Percentiles rank a stretch among this genome's conserved stretches.
Evolutionary conservation across 2,329 filamentous ascomycete genomes (phyloP).

Genomic region (Phaeosphaeria sp.): DNA sequence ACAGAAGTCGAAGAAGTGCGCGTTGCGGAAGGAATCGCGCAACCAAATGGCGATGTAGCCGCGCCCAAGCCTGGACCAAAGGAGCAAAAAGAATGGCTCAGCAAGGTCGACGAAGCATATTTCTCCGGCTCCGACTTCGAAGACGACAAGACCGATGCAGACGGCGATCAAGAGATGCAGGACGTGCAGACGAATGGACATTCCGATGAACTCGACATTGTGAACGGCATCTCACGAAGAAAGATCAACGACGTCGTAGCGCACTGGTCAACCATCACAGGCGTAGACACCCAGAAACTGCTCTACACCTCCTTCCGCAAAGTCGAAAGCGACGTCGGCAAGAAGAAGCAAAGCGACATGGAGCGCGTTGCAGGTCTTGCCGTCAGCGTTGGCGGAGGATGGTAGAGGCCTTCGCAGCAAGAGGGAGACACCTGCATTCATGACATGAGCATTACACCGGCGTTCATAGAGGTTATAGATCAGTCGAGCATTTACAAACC

Average conservation of each 20-base stretch:
- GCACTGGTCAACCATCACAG: slow-evolving; percentile 78
- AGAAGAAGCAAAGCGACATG: slow-evolving; percentile 70
- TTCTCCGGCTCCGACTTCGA: slow-evolving; percentile 71
- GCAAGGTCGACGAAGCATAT: slow-evolving; percentile 72
- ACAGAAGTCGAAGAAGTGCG: slow-evolving; percentile 70
- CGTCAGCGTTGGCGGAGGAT: slow-evolving; percentile 89
- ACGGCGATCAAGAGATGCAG: slow-evolving; percentile 49
- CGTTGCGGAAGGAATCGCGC: slow-evolving; percentile 34
- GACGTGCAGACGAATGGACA: slow-evolving; percentile 16
- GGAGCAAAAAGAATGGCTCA: slow-evolving; percentile 77
- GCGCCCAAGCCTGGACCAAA: slow-evolving; percentile 69
- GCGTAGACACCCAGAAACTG: slow-evolving; percentile 73
- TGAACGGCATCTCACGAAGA: slow-evolving; percentile 71
- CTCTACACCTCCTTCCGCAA: slow-evolving; percentile 87
- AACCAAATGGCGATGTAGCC: slow-evolving; percentile 32
- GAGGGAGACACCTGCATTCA: slow-evolving; percentile 4
- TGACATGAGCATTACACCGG: slow-evolving; percentile 12
- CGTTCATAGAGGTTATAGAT: not conserved
- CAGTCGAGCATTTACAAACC: not conserved
- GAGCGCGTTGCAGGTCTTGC: slow-evolving; percentile 88
- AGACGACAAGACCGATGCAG: slow-evolving; percentile 34
- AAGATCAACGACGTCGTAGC: slow-evolving; percentile 72
- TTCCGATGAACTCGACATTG: slow-evolving; percentile 29
- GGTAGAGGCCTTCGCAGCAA: slow-evolving; percentile 60
- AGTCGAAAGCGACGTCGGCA: slow-evolving; percentile 93